Evolutionary conservation across 768 basidiomycete genomes (phyloP), one percentile per base, ranked within the genome.

Genomic region (Psilocybe sp.): DNA sequence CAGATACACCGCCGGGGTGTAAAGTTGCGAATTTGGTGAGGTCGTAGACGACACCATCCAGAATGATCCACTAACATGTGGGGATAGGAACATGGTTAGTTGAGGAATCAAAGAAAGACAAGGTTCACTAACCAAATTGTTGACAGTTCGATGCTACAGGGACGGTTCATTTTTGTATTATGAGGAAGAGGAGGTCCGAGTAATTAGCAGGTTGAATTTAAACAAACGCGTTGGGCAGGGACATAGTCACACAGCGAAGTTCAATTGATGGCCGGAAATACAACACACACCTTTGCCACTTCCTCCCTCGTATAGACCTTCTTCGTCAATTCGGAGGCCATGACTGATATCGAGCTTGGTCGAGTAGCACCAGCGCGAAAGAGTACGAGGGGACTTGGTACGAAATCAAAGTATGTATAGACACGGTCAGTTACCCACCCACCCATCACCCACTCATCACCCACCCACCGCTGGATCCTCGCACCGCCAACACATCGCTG

Each of bases 1-100:
- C 90, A 4, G 81, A 77, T 0, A 75, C 62, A 10, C 93, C 93
- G 40, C 93, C 94, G 0, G 92, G 94, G 61, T 97, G 94, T 53
- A 94, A 71, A 40, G 74, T 75, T 49, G 79, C 80, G 68, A 97
- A 96, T 59, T 81, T 84, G 44, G 85, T 82, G 20, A 97, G 69
- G 64, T 94, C 85, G 62, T 84, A 92, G 33, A 92, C 89, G 64
- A 83, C 85, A 33, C 66, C 61, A 48, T 71, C 69, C 40, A 94
- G 78, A 52, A 91, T 78, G 43, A 94, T 71, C 90, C 92, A 93
- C 85, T 89, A 39, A 10, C n/a, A 23, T 13, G 15, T 8, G 16
- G 15, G 2, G 19, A 36, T 18, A 23, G 35, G 23, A 9, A 23
- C 16, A 19, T 16, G 12, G 7, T 36, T 23, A 23, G 18, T 32